Evolutionary conservation across 129 eudicot genomes (phyloP), one percentile per base, ranked within the genome.

Genomic region (Centella asiatica): DNA sequence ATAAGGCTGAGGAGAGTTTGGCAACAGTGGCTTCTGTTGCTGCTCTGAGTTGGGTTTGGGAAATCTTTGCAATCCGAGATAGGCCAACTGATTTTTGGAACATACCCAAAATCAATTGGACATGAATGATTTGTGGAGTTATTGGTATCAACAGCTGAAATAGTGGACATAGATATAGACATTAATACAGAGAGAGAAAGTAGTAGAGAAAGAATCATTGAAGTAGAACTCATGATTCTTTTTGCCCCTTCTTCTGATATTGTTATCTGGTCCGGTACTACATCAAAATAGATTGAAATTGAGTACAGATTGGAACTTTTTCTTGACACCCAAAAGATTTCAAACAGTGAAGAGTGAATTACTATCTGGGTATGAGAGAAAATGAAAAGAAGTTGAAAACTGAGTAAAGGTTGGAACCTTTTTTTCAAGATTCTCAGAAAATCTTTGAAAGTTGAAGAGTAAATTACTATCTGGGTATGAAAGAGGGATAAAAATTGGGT

Each of bases 1-100:
- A 18, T 78, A 6, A 88, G 83, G 59, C 84, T 78, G 34, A 88
- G 77, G 22, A 84, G 83, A 47, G 96, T 78, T 10, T 76, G 86
- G 48, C 89, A 84, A 32, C 96, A 88, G 28, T 58, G 63, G 17
- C 62, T 8, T 10, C 64, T 73, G 62, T 53, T 55, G 55, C 67
- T 15, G 47, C 47, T 58, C 22, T 58, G 63, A 58, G 15, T 19
- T 11, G 51, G 11, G 19, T 56, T 49, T 36, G 46, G 22, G 44
- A 58, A 20, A 5, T 74, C 63, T 17, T 55, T 64, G 77, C 96
- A 84, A 44, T 73, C 76, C 56, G 74, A 62, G 23, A 67, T 37
- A 4, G 81, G 70, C 94, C 96, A 88, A 29, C 74, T 86, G 47
- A 88, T 57, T 49, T 32, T 66, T 5, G 45, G 37, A 0, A 88